A percentile compares a stretch with the other conserved stretches of the same genome.
Evolutionary conservation across 2,329 filamentous ascomycete species (phyloP).

Genomic region (Epichloe gansuensis): DNA sequence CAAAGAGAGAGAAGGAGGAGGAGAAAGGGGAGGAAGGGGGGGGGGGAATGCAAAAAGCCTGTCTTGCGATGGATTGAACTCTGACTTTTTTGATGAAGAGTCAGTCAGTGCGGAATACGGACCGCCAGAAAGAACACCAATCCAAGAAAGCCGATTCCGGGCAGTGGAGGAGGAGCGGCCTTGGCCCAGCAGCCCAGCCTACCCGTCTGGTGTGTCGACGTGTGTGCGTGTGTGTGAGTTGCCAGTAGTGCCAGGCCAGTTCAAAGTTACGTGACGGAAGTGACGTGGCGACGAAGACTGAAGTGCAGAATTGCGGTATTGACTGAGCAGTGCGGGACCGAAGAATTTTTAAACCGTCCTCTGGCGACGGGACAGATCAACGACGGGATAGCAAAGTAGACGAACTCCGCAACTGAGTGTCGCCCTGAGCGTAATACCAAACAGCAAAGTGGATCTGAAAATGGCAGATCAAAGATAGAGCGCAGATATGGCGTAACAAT

Average conservation of each 20-base stretch:
- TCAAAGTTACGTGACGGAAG: not conserved
- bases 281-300: not conserved
- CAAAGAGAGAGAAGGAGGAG: too few species aligned
- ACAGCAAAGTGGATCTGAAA: not conserved
- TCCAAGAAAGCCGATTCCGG: slow-evolving; percentile 2
- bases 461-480: not conserved
- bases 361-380: slow-evolving; percentile 11
- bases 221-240: not conserved
- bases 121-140: slow-evolving; percentile 1
- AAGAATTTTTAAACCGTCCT: slow-evolving; percentile 20
- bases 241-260: not conserved
- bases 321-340: slow-evolving; percentile 12
- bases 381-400: slow-evolving; percentile 16
- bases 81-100: slow-evolving; percentile 4
- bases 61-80: slow-evolving; percentile 3
- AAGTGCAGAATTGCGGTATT: slow-evolving; percentile 3
- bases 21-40: not conserved
- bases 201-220: not conserved
- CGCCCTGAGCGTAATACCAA: not conserved
- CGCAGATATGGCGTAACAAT: not conserved
- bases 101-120: slow-evolving; percentile 1
- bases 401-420: slow-evolving; percentile 12
- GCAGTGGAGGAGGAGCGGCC: not conserved
- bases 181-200: not conserved
- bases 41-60: not conserved